phyloP scores from a whole-genome alignment of 371 early-diverging fungal genomes.

The Massospora cicadina region DNA sequence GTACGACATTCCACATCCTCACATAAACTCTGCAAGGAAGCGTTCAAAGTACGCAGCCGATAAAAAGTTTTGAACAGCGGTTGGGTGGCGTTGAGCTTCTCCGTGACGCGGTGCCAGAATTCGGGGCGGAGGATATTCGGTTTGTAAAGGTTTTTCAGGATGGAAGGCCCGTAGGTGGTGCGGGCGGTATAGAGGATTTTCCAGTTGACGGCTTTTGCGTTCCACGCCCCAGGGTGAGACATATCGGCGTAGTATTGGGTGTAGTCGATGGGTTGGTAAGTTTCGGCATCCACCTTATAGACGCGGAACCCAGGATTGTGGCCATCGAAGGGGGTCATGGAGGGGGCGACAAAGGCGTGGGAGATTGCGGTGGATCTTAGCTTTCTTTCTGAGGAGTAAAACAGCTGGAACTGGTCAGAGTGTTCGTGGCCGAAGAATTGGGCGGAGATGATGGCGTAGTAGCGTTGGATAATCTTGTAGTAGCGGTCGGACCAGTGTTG shows the following conservation, averaged over 20 bases:
- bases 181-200: conserved; percentile 2
- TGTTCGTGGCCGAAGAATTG: conserved; percentile 16
- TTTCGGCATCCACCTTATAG: conserved; percentile 12
- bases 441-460: conserved; percentile 11
- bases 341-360: conserved; percentile 13
- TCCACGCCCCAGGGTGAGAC: neutral
- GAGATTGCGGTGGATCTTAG: conserved; percentile 1
- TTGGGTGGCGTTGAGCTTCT: neutral
- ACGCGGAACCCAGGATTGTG: conserved; percentile 14
- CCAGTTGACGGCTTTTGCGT: neutral
- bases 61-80: neutral
- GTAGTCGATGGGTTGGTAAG: conserved; percentile 12
- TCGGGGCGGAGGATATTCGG: neutral
- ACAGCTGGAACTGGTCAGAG: conserved; percentile 13
- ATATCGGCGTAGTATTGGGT: conserved; percentile 11
- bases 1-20: neutral
- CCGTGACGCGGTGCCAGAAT: conserved; percentile 6
- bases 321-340: conserved; percentile 12
- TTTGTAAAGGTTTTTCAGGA: neutral
- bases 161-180: neutral
- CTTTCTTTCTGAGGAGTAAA: conserved; percentile 1
- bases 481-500: neutral
- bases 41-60: neutral
- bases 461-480: conserved; percentile 10
- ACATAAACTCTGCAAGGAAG: neutral